These are phyloP conservation scores for Annulohypoxylon nitens DNA, from an alignment of 495 filamentous ascomycete genomes.

Conservation along the genomic window DNA sequence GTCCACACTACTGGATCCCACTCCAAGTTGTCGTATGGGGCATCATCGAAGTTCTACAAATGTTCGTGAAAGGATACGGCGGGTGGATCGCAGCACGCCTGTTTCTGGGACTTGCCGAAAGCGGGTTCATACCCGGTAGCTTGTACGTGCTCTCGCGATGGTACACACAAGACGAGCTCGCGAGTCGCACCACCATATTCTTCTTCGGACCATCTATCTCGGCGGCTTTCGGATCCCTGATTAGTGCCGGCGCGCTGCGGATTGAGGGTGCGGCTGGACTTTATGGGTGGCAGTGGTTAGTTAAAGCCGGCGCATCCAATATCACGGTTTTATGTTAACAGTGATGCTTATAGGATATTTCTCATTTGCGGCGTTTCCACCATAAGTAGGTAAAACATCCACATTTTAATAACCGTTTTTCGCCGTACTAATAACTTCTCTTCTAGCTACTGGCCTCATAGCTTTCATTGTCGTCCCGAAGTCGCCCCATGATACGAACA, in stretches of 20 bases:
- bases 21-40: conserved; percentile 38
- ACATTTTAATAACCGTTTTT: too few relatives aligned
- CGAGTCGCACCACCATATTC: conserved; percentile 36
- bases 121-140: conserved; percentile 36
- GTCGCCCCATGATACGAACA: conserved; percentile 32
- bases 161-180: conserved; percentile 42
- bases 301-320: not conserved
- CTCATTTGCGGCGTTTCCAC: conserved; percentile 38
- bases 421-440: not conserved
- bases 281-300: conserved; percentile 37
- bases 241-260: conserved; percentile 28
- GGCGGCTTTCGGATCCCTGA: conserved; percentile 33
- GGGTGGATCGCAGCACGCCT: conserved; percentile 41
- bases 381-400: conserved; percentile 11
- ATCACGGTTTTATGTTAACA: not conserved
- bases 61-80: conserved; percentile 31
- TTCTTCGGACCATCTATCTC: conserved; percentile 36
- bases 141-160: conserved; percentile 38
- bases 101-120: conserved; percentile 29
- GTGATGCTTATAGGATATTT: conserved; percentile 24
- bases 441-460: conserved; percentile 28
- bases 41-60: conserved; percentile 31
- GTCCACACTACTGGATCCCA: conserved; percentile 40
- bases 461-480: conserved; percentile 35
- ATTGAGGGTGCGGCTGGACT: conserved; percentile 34